A percentile compares a stretch with the other conserved stretches of the same genome.
Conservation (phyloP, 768 basidiomycete species). For the Tylopilus vinaceipallidus region DNA sequence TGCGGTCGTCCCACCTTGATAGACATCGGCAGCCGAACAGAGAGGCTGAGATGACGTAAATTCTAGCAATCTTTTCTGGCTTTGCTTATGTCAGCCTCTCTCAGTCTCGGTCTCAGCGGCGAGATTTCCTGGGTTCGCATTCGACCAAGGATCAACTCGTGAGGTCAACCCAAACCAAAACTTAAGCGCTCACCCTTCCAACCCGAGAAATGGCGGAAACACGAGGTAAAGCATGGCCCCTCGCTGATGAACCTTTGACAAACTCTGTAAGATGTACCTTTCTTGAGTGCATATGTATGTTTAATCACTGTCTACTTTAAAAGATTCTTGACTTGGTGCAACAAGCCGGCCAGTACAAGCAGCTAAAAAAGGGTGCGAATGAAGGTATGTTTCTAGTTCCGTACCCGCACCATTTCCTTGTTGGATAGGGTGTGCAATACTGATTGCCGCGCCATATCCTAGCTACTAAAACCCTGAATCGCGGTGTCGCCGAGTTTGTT, state of each 20-base stretch:
- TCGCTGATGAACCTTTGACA: conserved; percentile 82
- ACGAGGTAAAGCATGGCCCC: conserved; percentile 83
- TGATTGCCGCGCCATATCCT: conserved; percentile 9
- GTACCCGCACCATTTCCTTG: neutral
- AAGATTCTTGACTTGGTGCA: conserved; percentile 96
- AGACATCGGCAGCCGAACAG: too few species aligned
- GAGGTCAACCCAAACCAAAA: conserved; percentile 74
- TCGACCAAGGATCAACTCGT: conserved; percentile 88
- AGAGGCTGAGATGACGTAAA: too few species aligned
- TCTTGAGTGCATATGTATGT: neutral
- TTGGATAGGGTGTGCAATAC: neutral
- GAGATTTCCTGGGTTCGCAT: neutral
- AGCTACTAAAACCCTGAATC: conserved; percentile 98
- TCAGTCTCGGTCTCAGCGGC: neutral
- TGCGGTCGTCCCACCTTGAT: too few species aligned
- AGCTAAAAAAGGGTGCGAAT: conserved; percentile 98
- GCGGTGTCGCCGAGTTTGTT: conserved; percentile 97
- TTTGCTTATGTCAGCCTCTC: conserved; percentile 17
- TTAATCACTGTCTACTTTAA: neutral
- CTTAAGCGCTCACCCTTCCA: neutral
- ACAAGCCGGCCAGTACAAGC: conserved; percentile 96
- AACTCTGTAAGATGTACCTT: conserved; percentile 64
- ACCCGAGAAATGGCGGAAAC: conserved; percentile 56
- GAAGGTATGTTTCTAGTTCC: conserved; percentile 60
- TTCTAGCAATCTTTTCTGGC: neutral